These are phyloP conservation scores for Epichloe baconii DNA, from an alignment of 2,329 filamentous ascomycete genomes.

Conservation along the genomic window DNA sequence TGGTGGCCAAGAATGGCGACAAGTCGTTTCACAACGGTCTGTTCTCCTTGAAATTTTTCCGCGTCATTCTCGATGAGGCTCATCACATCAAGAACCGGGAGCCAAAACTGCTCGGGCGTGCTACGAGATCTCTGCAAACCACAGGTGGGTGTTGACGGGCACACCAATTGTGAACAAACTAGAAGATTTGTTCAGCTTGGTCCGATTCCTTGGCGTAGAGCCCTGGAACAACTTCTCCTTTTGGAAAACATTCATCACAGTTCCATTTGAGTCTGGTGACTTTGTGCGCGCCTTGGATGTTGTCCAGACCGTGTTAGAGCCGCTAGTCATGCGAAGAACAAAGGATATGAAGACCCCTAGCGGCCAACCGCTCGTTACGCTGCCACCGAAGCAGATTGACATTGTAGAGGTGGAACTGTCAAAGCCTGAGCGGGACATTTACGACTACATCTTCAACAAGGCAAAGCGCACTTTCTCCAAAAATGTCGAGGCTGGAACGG, in stretches of 20 bases:
- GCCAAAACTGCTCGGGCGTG: slow-evolving; percentile 94
- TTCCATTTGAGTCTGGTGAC: slow-evolving; percentile 91
- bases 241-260: slow-evolving; percentile 97
- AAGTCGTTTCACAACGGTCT: slow-evolving; percentile 55
- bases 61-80: slow-evolving; percentile 88
- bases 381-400: slow-evolving; percentile 71
- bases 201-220: slow-evolving; percentile 85
- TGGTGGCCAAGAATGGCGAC: slow-evolving; percentile 53
- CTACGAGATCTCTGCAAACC: slow-evolving; percentile 72
- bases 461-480: slow-evolving; percentile 75
- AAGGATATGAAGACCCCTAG: slow-evolving; percentile 97
- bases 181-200: slow-evolving; percentile 86
- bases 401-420: slow-evolving; percentile 82
- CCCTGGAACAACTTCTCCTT: slow-evolving; percentile 99
- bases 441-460: slow-evolving; percentile 74
- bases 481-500: slow-evolving; percentile 80
- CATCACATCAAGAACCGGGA: slow-evolving; percentile 81
- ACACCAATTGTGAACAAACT: slow-evolving; percentile 95
- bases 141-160: slow-evolving; percentile 88
- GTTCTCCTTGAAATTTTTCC: slow-evolving; percentile 89
- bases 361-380: slow-evolving; percentile 58
- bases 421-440: slow-evolving; percentile 74
- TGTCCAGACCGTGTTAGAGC: slow-evolving; percentile 91
- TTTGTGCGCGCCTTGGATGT: slow-evolving; percentile 90
- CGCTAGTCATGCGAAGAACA: slow-evolving; percentile 84